Evolutionary conservation across 371 early-diverging fungal genomes (phyloP).

Genomic region (Lichtheimia ornata): DNA sequence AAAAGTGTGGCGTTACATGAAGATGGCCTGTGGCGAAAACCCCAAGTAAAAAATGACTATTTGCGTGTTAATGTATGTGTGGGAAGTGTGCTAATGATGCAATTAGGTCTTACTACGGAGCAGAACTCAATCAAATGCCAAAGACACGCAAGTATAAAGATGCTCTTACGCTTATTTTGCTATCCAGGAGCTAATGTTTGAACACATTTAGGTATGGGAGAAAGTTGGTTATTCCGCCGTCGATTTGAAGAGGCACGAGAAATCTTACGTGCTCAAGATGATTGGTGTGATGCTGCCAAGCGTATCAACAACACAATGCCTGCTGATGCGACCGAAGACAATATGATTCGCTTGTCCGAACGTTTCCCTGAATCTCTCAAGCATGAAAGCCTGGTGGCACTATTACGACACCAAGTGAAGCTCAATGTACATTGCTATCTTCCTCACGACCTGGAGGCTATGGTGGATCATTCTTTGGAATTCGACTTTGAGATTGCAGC

Average conservation of each 20-base stretch:
- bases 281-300: conserved; percentile 76
- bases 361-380: conserved; percentile 56
- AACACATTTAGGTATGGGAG: conserved; percentile 65
- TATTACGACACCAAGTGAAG: conserved; percentile 58
- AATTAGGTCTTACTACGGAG: conserved; percentile 32
- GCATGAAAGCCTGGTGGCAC: conserved; percentile 53
- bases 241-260: conserved; percentile 65
- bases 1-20: conserved; percentile 75
- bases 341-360: conserved; percentile 27
- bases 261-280: conserved; percentile 64
- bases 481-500: conserved; percentile 66
- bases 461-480: conserved; percentile 62
- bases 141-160: conserved; percentile 36
- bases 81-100: too few species aligned
- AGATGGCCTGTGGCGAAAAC: conserved; percentile 90
- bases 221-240: conserved; percentile 69
- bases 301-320: conserved; percentile 29
- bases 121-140: conserved; percentile 29
- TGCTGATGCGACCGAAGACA: conserved; percentile 13
- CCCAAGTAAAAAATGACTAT: conserved; percentile 46
- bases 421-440: conserved; percentile 64
- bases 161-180: background rate
- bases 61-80: too few species aligned
- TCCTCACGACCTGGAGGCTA: conserved; percentile 58
- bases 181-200: background rate